Evolutionary conservation across 257 asterid species (phyloP).

Genomic region (Penstemon davidsonii): DNA sequence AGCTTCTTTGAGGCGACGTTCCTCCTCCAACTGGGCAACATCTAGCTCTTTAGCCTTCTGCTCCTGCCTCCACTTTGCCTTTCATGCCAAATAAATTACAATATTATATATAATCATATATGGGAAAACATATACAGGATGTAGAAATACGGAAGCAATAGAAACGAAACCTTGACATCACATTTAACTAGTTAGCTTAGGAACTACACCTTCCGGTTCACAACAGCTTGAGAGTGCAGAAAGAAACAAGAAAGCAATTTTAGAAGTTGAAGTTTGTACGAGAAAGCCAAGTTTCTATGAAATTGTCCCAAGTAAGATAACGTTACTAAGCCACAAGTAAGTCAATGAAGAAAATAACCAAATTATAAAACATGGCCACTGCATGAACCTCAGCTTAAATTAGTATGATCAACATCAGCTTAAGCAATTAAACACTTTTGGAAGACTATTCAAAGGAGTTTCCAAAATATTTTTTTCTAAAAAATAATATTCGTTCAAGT

Average conservation of each 20-base stretch:
- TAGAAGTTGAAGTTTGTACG: slow-evolving; percentile 6
- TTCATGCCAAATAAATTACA: slow-evolving; percentile 34
- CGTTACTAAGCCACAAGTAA: slow-evolving; percentile 5
- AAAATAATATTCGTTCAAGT: too few species aligned
- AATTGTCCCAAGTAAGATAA: background rate
- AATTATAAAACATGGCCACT: background rate
- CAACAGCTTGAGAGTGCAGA: slow-evolving; percentile 2
- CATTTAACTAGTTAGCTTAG: background rate
- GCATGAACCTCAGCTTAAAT: background rate
- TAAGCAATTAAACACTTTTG: too few species aligned
- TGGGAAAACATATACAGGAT: slow-evolving; percentile 17
- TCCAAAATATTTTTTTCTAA: too few species aligned
- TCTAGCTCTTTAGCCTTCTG: slow-evolving; percentile 68
- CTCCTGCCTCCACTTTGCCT: slow-evolving; percentile 86
- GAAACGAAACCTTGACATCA: too few species aligned
- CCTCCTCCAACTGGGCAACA: slow-evolving; percentile 68
- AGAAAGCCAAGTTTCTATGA: background rate
- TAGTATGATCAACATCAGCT: too few species aligned
- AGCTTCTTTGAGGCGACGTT: slow-evolving; percentile 34
- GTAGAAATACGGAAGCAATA: background rate
- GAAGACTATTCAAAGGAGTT: too few species aligned
- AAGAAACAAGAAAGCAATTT: slow-evolving; percentile 5
- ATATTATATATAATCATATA: slow-evolving; percentile 20
- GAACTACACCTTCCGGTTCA: slow-evolving; percentile 1
- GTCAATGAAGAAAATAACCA: slow-evolving; percentile 5